These are phyloP conservation scores for Aegilops tauschii DNA, from an alignment of 176 grass and related monocot genomes.

Conservation along the genomic window DNA sequence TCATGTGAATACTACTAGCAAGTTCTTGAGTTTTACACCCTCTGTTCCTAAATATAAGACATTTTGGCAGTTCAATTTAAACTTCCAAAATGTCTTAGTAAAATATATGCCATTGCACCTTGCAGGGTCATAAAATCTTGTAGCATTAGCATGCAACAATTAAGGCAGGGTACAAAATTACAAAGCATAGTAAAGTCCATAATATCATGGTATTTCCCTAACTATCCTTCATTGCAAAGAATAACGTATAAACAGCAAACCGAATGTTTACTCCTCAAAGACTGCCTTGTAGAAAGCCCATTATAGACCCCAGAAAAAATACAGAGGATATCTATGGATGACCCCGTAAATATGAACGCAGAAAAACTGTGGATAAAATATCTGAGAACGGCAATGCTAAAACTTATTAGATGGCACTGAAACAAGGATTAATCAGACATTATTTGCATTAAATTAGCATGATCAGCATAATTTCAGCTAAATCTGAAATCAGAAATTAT, in stretches of 20 bases:
- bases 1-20: neutral
- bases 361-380: neutral
- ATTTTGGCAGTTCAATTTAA: too few relatives aligned
- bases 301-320: neutral
- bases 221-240: slow-evolving; percentile 16
- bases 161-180: slow-evolving; percentile 8
- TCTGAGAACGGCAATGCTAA: neutral
- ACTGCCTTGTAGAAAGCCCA: neutral
- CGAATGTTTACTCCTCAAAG: neutral
- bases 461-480: neutral
- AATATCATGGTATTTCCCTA: neutral
- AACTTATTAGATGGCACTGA: neutral
- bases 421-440: neutral
- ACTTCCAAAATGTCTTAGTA: too few relatives aligned
- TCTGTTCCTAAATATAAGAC: too few relatives aligned
- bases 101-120: neutral
- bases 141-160: slow-evolving; percentile 6
- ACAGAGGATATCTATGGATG: neutral
- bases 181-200: neutral
- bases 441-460: neutral
- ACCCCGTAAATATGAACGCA: neutral
- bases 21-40: neutral
- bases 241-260: neutral
- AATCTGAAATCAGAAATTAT: slow-evolving; percentile 8
- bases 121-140: neutral